Evolutionary conservation across 2,329 filamentous ascomycete genomes (phyloP), one percentile per base, ranked within the genome.

Genomic region (Dactylonectria estremocensis): DNA sequence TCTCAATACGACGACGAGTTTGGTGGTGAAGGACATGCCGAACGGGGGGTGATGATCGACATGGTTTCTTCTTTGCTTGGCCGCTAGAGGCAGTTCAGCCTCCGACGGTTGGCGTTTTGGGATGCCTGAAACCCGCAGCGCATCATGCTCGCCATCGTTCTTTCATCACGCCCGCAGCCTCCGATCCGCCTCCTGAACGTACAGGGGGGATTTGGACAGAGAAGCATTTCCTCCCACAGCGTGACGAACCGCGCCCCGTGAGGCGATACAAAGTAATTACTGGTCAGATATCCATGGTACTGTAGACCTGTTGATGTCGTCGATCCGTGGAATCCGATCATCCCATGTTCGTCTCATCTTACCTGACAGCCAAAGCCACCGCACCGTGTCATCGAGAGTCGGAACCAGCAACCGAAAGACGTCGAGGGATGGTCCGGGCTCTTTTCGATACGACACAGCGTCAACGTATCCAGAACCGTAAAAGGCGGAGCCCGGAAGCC

Each of bases 281-380:
- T 14, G 49, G 16, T 35, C 49, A n/a, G 18, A 53, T 14, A 20
- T 53, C 28, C 24, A 28, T 28, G 28, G 28, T n/a, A n/a, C n/a
- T n/a, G n/a, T 14, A 53, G 49, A 35, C 22, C 24, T 6, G 16
- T 43, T 16, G 40, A 43, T 8, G 14, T 6, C 16, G n/a, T 43
- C 49, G 40, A 48, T 18, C 35, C 31, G 24, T 54, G 53, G 24
- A 28, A 58, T 56, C 50, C 58, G 57, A 64, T 56, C 52, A 62
- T 70, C 35, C 53, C 56, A 43, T 55, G 31, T 50, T 50, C 46
- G 24, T 57, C 66, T 53, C 56, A 45, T 64, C 52, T 62, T 45
- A 48, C 31, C 35, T 66, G 22, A 20, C n/a, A 37, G 28, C 45
- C 3, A 35, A 48, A 35, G 16, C 33, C 24, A 33, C 50, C 46